A percentile compares a stretch with the other conserved stretches of the same genome.
Conservation (phyloP, 139 green algal genomes). For the Edaphochlamys debaryana region DNA sequence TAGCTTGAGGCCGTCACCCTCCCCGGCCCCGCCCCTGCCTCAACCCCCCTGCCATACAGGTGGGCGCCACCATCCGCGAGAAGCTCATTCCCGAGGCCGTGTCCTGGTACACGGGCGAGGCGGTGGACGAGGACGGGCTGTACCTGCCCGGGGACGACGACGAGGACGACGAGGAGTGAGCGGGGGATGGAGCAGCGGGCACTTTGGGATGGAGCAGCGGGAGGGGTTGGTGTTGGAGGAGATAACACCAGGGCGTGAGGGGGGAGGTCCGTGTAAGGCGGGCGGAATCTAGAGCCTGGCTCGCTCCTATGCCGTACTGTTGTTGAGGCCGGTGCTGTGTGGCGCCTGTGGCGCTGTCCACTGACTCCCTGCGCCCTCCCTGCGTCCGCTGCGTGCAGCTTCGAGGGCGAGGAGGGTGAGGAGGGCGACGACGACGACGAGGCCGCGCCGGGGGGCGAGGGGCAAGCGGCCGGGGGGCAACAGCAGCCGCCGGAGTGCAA, state of each 20-base stretch:
- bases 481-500: slow-evolving; percentile 83
- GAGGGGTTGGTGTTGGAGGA: not conserved
- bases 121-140: slow-evolving; percentile 72
- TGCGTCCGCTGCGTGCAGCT: slow-evolving; percentile 3
- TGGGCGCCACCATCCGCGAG: slow-evolving; percentile 74
- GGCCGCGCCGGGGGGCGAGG: slow-evolving; percentile 21
- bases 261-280: not conserved
- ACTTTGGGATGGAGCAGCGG: too few species aligned
- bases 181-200: too few species aligned
- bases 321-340: too few species aligned
- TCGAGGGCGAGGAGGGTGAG: slow-evolving; percentile 81
- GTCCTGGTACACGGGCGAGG: slow-evolving; percentile 94
- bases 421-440: slow-evolving; percentile 62
- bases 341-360: too few species aligned
- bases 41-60: too few species aligned
- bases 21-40: too few species aligned
- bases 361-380: too few species aligned
- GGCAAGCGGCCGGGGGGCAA: slow-evolving; percentile 40
- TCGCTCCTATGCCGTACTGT: not conserved
- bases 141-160: slow-evolving; percentile 53
- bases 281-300: not conserved
- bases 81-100: slow-evolving; percentile 90
- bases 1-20: too few species aligned
- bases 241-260: not conserved
- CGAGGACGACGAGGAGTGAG: slow-evolving; percentile 63